Conservation (phyloP, 75 land plant genomes). For the Cupressus sempervirens region DNA sequence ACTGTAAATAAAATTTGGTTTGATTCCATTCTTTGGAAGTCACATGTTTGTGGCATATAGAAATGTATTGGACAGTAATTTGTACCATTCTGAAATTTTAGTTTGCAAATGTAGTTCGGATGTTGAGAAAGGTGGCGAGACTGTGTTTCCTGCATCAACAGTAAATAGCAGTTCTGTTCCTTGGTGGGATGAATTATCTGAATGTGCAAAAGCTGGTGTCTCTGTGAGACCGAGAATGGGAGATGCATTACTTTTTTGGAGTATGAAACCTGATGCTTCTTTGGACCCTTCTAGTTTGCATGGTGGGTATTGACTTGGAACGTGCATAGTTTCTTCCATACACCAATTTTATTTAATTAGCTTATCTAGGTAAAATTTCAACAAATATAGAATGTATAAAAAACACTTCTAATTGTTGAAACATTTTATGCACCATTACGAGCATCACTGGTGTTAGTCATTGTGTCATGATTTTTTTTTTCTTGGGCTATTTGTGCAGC, state of each 20-base stretch:
- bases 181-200: constrained; percentile 71
- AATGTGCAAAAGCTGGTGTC: constrained; percentile 76
- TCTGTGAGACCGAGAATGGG: constrained; percentile 89
- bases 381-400: background rate
- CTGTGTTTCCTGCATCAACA: constrained; percentile 81
- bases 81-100: constrained; percentile 1
- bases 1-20: background rate
- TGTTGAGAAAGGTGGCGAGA: constrained; percentile 96
- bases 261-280: constrained; percentile 90
- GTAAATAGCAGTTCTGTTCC: constrained; percentile 65
- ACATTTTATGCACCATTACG: background rate
- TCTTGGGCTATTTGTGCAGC: constrained; percentile 30
- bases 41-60: background rate
- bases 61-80: background rate
- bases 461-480: background rate
- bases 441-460: background rate
- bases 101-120: constrained; percentile 55
- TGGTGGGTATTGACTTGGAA: constrained; percentile 40
- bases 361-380: background rate
- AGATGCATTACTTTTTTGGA: constrained; percentile 96
- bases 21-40: constrained; percentile 2
- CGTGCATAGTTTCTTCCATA: constrained; percentile 1
- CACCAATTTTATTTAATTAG: background rate
- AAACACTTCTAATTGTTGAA: background rate
- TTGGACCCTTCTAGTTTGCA: constrained; percentile 87